These are phyloP conservation scores for Taiwanofungus camphoratus DNA, from an alignment of 1,284 basidiomycete species.

Conservation along the genomic window DNA sequence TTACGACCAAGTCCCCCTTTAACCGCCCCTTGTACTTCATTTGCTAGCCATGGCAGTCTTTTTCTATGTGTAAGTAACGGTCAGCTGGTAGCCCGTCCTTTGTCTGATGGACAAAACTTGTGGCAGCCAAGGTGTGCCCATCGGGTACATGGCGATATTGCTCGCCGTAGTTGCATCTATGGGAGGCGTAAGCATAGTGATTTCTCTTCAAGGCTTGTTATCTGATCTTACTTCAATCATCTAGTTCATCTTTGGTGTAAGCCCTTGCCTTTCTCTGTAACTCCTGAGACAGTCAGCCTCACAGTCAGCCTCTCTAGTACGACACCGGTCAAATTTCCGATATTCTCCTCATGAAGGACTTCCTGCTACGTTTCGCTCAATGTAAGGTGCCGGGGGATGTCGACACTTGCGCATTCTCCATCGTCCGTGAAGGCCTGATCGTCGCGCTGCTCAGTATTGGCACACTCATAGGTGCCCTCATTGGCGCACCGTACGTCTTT, in stretches of 20 bases:
- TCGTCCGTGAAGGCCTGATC: slow-evolving; percentile 56
- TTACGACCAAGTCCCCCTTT: neutral
- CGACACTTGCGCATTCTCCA: slow-evolving; percentile 44
- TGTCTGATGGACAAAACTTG: neutral
- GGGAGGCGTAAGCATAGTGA: slow-evolving; percentile 43
- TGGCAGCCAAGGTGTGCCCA: slow-evolving; percentile 38
- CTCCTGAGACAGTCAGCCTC: neutral
- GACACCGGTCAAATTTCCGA: slow-evolving; percentile 79
- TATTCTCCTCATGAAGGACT: slow-evolving; percentile 73
- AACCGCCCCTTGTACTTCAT: neutral
- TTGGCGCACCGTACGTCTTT: slow-evolving; percentile 50
- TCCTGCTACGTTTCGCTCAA: slow-evolving; percentile 56
- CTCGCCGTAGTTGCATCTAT: slow-evolving; percentile 69
- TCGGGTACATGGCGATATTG: slow-evolving; percentile 58
- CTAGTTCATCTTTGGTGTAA: slow-evolving; percentile 65
- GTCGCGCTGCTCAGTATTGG: slow-evolving; percentile 66
- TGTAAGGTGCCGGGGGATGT: slow-evolving; percentile 37
- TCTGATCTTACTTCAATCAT: slow-evolving; percentile 17
- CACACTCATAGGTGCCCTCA: slow-evolving; percentile 54
- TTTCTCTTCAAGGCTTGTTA: neutral
- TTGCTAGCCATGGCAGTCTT: slow-evolving; percentile 5
- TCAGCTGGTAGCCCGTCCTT: neutral
- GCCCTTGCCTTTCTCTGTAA: slow-evolving; percentile 8
- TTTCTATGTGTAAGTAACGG: slow-evolving; percentile 3
- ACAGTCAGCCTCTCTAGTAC: slow-evolving; percentile 32